phyloP scores from a whole-genome alignment of 148 eudicot genomes.

The Heliamphora exappendiculata region DNA sequence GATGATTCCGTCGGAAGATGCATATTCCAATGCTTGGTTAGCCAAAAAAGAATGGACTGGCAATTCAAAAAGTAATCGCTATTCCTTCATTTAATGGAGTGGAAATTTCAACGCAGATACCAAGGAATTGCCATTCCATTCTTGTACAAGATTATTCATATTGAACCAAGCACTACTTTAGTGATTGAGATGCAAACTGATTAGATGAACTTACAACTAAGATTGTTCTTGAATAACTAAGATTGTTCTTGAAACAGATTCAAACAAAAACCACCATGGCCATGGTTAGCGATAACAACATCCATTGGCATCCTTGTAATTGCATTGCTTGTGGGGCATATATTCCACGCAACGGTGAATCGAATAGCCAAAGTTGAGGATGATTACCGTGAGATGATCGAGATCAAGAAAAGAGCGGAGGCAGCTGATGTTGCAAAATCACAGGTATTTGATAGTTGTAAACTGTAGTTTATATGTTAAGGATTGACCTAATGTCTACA shows the following conservation, averaged over 20 bases:
- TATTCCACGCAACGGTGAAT: conserved; percentile 69
- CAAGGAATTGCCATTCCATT: too few species aligned
- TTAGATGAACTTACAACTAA: not conserved
- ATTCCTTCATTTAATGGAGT: too few species aligned
- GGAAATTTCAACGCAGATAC: too few species aligned
- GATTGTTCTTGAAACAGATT: conserved; percentile 43
- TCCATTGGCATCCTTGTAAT: conserved; percentile 62
- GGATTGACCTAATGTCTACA: not conserved
- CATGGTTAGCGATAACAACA: conserved; percentile 56
- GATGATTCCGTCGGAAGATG: too few species aligned
- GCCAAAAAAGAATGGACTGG: too few species aligned
- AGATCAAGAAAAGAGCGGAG: conserved; percentile 80
- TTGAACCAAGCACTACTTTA: too few species aligned
- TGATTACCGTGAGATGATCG: conserved; percentile 68
- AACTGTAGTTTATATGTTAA: not conserved
- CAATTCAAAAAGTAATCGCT: too few species aligned
- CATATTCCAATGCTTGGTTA: too few species aligned
- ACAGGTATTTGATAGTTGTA: conserved; percentile 34
- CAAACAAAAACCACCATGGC: conserved; percentile 83
- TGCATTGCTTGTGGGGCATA: conserved; percentile 62
- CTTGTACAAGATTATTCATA: too few species aligned
- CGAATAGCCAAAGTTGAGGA: conserved; percentile 83
- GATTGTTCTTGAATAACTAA: conserved; percentile 2
- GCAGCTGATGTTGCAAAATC: conserved; percentile 96
- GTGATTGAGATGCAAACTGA: not conserved